phyloP scores from a whole-genome alignment of 176 grass and related monocot species.

The Lolium perenne region DNA sequence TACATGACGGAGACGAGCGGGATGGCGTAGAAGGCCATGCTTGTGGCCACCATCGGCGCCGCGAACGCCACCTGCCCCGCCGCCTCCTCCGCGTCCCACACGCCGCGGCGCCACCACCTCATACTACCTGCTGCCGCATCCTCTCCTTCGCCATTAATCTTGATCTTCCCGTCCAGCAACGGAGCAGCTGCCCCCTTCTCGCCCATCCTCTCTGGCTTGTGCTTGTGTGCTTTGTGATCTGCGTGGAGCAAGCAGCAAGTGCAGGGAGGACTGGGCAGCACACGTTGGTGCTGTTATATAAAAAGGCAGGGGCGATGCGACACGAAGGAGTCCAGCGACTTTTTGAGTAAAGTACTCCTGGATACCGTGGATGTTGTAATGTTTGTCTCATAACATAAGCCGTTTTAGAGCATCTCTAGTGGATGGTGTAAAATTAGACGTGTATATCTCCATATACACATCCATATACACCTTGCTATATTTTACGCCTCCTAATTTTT shows the following conservation, averaged over 20 bases:
- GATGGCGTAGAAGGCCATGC: constrained; percentile 82
- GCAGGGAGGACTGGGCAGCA: not conserved
- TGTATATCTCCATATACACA: no score
- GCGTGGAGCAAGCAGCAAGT: not conserved
- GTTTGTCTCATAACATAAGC: no score
- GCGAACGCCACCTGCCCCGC: constrained; percentile 64
- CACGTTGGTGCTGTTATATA: not conserved
- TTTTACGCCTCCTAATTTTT: no score
- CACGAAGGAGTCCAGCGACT: no score
- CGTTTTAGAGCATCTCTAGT: no score
- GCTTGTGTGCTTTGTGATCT: not conserved
- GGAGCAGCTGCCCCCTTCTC: constrained; percentile 25
- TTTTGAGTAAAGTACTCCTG: no score
- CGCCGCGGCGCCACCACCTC: not conserved
- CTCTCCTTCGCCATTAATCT: not conserved
- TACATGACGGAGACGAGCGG: constrained; percentile 90
- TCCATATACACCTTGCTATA: no score
- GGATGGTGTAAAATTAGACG: no score
- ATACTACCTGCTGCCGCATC: not conserved
- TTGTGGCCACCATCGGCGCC: constrained; percentile 77
- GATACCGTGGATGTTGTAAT: no score
- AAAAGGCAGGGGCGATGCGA: not conserved
- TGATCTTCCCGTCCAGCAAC: constrained; percentile 17
- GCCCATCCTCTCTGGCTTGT: constrained; percentile 5
- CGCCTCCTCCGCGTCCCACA: constrained; percentile 50